Percentiles rank a stretch among this genome's conserved stretches.
Evolutionary conservation across 805 yeast genomes (phyloP).

Genomic region (Zygotorulaspora sp.): DNA sequence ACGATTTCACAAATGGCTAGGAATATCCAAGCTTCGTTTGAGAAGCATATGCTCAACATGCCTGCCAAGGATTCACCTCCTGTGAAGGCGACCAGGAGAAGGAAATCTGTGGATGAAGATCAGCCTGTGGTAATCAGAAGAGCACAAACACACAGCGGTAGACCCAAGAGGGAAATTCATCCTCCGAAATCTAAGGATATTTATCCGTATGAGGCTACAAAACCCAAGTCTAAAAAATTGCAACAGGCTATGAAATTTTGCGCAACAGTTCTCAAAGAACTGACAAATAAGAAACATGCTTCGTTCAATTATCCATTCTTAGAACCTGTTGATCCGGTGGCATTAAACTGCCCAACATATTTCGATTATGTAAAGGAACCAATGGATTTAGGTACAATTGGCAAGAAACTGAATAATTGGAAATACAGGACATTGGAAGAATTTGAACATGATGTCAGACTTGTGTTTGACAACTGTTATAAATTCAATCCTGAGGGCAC

Average conservation of each 20-base stretch:
- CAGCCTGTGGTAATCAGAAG: conserved; percentile 53
- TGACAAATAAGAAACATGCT: conserved; percentile 77
- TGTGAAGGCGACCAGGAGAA: conserved; percentile 30
- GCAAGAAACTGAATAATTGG: conserved; percentile 74
- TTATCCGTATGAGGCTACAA: conserved; percentile 65
- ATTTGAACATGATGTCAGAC: conserved; percentile 74
- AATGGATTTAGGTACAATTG: conserved; percentile 89
- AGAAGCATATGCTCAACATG: conserved; percentile 86
- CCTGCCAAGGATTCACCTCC: conserved; percentile 56
- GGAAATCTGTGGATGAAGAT: conserved; percentile 28
- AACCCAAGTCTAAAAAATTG: conserved; percentile 83
- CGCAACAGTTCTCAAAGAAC: conserved; percentile 74
- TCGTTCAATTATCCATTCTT: conserved; percentile 84
- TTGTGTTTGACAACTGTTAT: conserved; percentile 86
- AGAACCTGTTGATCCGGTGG: conserved; percentile 93
- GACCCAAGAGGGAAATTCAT: conserved; percentile 94
- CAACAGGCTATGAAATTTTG: conserved; percentile 88
- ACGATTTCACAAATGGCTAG: conserved; percentile 88
- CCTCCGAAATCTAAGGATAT: conserved; percentile 95
- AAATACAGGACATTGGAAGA: conserved; percentile 86
- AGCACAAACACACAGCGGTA: conserved; percentile 69
- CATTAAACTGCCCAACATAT: conserved; percentile 87
- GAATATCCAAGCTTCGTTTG: conserved; percentile 85
- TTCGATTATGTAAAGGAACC: conserved; percentile 83
- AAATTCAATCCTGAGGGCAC: conserved; percentile 95